Percentiles rank a stretch among this genome's conserved stretches.
Evolutionary conservation across 1,284 basidiomycete genomes (phyloP).

Genomic region (Grifola frondosa): DNA sequence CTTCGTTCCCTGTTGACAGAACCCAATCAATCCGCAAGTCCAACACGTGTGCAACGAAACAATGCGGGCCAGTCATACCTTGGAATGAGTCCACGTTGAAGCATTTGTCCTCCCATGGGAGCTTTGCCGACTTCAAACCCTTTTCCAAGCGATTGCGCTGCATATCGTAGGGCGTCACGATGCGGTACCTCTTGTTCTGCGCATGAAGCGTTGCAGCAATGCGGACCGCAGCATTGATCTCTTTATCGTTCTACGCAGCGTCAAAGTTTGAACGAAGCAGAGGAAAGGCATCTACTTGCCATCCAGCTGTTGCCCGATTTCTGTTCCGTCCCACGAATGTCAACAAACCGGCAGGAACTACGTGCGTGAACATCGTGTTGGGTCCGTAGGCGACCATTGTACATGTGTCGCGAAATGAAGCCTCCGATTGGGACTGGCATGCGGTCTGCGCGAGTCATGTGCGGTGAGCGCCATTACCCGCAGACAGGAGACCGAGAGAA

Average conservation of each 20-base stretch:
- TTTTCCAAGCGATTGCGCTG: slow-evolving; percentile 56
- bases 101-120: slow-evolving; percentile 58
- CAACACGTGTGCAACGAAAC: no score
- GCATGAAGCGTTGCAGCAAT: slow-evolving; percentile 38
- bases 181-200: slow-evolving; percentile 45
- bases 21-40: no score
- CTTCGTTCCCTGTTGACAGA: slow-evolving; percentile 33
- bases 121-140: slow-evolving; percentile 40
- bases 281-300: slow-evolving; percentile 29
- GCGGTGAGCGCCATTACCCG: no score
- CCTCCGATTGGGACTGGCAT: slow-evolving; percentile 48
- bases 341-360: slow-evolving; percentile 37
- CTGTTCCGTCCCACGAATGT: slow-evolving; percentile 42
- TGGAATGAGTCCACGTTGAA: slow-evolving; percentile 72
- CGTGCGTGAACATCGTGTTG: slow-evolving; percentile 29
- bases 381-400: slow-evolving; percentile 38
- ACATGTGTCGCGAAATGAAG: slow-evolving; percentile 48
- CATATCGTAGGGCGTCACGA: slow-evolving; percentile 72
- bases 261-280: background rate
- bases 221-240: slow-evolving; percentile 24
- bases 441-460: no score
- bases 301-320: slow-evolving; percentile 40
- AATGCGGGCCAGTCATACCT: slow-evolving; percentile 38
- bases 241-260: slow-evolving; percentile 16
- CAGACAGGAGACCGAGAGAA: background rate